Evolutionary conservation across 345 rosid genomes (phyloP).

Genomic region (Hibiscus mutabilis): DNA sequence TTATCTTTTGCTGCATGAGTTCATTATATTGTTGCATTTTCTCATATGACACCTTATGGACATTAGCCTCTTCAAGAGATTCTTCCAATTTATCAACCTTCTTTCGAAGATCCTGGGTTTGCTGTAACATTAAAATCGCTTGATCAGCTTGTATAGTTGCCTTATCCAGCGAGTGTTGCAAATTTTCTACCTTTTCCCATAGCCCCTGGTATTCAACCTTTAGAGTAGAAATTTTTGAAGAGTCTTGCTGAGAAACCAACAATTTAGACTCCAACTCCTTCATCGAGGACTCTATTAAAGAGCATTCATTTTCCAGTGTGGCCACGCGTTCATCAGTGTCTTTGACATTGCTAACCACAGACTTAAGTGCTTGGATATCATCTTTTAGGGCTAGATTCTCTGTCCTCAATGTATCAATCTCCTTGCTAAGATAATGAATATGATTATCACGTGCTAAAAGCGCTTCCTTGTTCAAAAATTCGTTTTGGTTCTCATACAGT

Average conservation of each 20-base stretch:
- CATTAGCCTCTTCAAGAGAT: slow-evolving; percentile 63
- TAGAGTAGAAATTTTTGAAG: slow-evolving; percentile 52
- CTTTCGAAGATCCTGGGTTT: slow-evolving; percentile 70
- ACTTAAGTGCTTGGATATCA: slow-evolving; percentile 60
- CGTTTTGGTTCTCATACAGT: slow-evolving; percentile 16
- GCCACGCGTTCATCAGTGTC: slow-evolving; percentile 57
- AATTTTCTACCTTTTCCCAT: slow-evolving; percentile 61
- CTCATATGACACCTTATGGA: slow-evolving; percentile 66
- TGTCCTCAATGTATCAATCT: slow-evolving; percentile 49
- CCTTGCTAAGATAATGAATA: slow-evolving; percentile 45
- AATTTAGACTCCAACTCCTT: slow-evolving; percentile 70
- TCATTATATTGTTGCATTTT: slow-evolving; percentile 70
- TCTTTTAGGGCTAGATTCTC: slow-evolving; percentile 61
- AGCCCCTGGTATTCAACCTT: slow-evolving; percentile 67
- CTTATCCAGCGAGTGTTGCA: slow-evolving; percentile 59
- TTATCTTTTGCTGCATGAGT: slow-evolving; percentile 78
- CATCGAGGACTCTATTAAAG: slow-evolving; percentile 53
- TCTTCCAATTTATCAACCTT: slow-evolving; percentile 84
- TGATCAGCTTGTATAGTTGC: slow-evolving; percentile 83
- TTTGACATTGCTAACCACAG: slow-evolving; percentile 42
- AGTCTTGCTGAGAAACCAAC: slow-evolving; percentile 59
- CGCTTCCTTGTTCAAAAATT: slow-evolving; percentile 19
- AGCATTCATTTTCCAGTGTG: slow-evolving; percentile 58
- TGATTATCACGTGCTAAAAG: slow-evolving; percentile 27
- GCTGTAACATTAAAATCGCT: slow-evolving; percentile 62